These are phyloP conservation scores for Hemerocallis citrina DNA, from an alignment of 106 monocot species.

Conservation along the genomic window DNA sequence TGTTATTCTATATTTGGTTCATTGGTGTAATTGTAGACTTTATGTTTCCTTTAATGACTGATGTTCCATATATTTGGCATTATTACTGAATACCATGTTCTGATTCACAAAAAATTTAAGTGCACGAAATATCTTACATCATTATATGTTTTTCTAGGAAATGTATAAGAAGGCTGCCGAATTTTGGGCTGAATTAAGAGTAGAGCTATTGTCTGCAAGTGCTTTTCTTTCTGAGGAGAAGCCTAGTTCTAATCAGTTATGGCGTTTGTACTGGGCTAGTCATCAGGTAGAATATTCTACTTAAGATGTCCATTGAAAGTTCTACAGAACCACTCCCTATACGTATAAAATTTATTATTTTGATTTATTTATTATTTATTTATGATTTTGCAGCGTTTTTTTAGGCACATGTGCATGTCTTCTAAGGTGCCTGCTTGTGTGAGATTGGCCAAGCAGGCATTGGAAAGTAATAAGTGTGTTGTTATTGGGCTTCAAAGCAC, in stretches of 20 bases:
- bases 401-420: conserved; percentile 95
- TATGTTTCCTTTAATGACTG: too few relatives aligned
- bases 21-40: too few relatives aligned
- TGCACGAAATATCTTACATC: too few relatives aligned
- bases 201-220: conserved; percentile 77
- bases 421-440: conserved; percentile 90
- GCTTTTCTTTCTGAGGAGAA: conserved; percentile 72
- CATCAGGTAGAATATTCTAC: conserved; percentile 55
- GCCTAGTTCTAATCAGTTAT: conserved; percentile 61
- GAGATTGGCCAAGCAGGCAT: conserved; percentile 69
- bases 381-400: conserved; percentile 79
- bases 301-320: background rate
- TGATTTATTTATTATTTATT: too few relatives aligned
- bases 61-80: too few relatives aligned
- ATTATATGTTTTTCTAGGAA: conserved; percentile 47
- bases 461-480: conserved; percentile 82
- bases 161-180: conserved; percentile 90
- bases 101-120: too few relatives aligned
- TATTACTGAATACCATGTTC: too few relatives aligned
- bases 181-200: conserved; percentile 95
- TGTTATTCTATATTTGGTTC: too few relatives aligned
- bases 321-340: background rate
- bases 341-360: too few relatives aligned
- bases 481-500: conserved; percentile 99
- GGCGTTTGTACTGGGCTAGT: conserved; percentile 96